A percentile compares a stretch with the other conserved stretches of the same genome.
These are phyloP conservation scores for Cladosporium sp. DNA, from an alignment of 2,329 filamentous ascomycete species.

Conservation along the genomic window DNA sequence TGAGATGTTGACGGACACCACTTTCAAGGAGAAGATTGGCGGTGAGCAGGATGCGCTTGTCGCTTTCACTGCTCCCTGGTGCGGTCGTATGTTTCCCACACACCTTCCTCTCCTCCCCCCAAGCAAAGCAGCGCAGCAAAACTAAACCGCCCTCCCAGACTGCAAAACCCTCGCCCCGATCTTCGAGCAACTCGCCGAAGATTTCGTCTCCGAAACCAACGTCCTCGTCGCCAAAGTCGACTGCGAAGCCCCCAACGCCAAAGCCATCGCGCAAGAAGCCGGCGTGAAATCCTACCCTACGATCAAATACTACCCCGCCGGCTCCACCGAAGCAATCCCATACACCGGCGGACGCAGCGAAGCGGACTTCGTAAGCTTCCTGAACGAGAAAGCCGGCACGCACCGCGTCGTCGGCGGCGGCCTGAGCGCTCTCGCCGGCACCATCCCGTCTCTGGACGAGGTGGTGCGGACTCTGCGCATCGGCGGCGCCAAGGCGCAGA, in stretches of 20 bases:
- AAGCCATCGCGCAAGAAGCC: slow-evolving; percentile 68
- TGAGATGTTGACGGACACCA: slow-evolving; percentile 70
- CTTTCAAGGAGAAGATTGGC: slow-evolving; percentile 74
- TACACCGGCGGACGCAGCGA: slow-evolving; percentile 77
- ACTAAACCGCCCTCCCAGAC: slow-evolving; percentile 52
- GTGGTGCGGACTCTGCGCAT: slow-evolving; percentile 66
- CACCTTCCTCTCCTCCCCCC: background rate
- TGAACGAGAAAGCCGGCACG: slow-evolving; percentile 87
- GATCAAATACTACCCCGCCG: slow-evolving; percentile 94
- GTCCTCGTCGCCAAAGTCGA: slow-evolving; percentile 94
- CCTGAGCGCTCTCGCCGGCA: slow-evolving; percentile 74
- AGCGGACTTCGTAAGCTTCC: slow-evolving; percentile 67
- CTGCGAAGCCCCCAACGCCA: slow-evolving; percentile 81
- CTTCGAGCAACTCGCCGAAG: slow-evolving; percentile 81
- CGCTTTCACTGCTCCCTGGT: slow-evolving; percentile 97
- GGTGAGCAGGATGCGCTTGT: slow-evolving; percentile 85
- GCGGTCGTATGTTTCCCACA: slow-evolving; percentile 77
- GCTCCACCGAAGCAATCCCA: slow-evolving; percentile 63
- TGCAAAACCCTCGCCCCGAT: slow-evolving; percentile 90
- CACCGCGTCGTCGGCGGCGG: slow-evolving; percentile 77
- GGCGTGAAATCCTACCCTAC: slow-evolving; percentile 86
- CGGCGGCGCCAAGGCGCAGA: slow-evolving; percentile 61
- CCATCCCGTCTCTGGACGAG: slow-evolving; percentile 70
- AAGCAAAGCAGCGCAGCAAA: slow-evolving; percentile 3
- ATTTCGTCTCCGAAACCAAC: slow-evolving; percentile 70